Base-by-base conservation (phyloP, 345 rosid species). In the Linum trigynum region DNA sequence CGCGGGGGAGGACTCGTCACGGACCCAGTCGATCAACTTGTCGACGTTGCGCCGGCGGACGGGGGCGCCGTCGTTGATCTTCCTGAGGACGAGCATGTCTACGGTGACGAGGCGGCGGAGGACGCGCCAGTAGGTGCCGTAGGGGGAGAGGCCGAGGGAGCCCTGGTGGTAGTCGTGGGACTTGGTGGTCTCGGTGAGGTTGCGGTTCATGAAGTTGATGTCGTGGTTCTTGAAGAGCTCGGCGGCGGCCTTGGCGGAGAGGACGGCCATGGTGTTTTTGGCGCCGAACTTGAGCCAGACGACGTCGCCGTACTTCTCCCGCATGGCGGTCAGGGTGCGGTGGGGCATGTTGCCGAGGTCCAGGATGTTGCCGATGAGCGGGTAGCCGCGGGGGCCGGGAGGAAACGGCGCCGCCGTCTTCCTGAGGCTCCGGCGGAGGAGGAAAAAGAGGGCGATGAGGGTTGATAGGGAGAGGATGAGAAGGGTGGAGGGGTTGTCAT, bases 301-400 rank as follows among this genome's bases (percentile, higher is more conserved):
- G 61, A 57, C 35, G 61, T 37, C 61, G 36, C 77, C 77, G 39
- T 74, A 61, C 36, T 64, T 65, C 5, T 5, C 15, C 16, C 53
- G 15, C 61, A 65, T 65, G 9, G 60, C 37, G 63, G 65, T 50
- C 8, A 74, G 5, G 8, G 61, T 61, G 2, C 42, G 73, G 43
- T 74, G 73, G 23, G 77, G 77, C 37, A 55, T 17, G 38, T 65
- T n/a, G 9, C 77, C 77, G 8, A 69, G 73, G 57, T 74, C 67
- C 5, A 74, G 37, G 1, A 74, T 41, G 65, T 69, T 74, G 38
- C 77, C 77, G 35, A 74, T 17, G 58, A 74, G 9, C 2, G 69
- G 76, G 66, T 61, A 68, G 2, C 58, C 72, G 0, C 61, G 69
- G 0, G 77, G 77, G 3, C 74, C 77, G 3, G 74, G 77, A 0